Percentiles rank a stretch among this genome's conserved stretches.
phyloP scores from a whole-genome alignment of 306 rosid genomes.

The Begonia loranthoides region DNA sequence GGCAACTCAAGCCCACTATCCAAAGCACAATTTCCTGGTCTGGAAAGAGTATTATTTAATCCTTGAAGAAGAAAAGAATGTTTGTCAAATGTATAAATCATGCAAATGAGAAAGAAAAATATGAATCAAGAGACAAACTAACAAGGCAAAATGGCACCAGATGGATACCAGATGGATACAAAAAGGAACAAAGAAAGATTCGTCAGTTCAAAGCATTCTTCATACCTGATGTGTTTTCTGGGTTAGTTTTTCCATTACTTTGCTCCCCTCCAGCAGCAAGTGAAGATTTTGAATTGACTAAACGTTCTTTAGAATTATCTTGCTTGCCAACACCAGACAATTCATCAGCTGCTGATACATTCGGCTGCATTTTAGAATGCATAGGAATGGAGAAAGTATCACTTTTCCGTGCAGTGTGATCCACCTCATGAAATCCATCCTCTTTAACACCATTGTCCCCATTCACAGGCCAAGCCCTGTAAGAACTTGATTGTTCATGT shows the following conservation, averaged over 20 bases:
- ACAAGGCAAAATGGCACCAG: conserved; percentile 6
- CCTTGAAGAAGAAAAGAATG: conserved; percentile 32
- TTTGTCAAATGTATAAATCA: conserved; percentile 21
- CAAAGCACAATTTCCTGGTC: conserved; percentile 40
- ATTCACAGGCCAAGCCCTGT: conserved; percentile 50
- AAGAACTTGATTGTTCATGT: conserved; percentile 70
- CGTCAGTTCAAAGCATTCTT: not conserved
- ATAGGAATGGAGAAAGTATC: conserved; percentile 34
- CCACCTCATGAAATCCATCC: conserved; percentile 45
- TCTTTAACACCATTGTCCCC: conserved; percentile 55
- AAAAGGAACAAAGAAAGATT: conserved; percentile 6
- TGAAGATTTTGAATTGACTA: conserved; percentile 45
- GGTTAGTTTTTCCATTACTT: conserved; percentile 45
- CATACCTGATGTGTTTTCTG: conserved; percentile 66
- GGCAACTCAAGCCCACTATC: conserved; percentile 54
- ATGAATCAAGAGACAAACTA: conserved; percentile 9
- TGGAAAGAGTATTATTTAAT: conserved; percentile 33
- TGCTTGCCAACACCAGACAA: conserved; percentile 54
- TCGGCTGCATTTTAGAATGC: conserved; percentile 32
- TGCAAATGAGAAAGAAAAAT: conserved; percentile 12
- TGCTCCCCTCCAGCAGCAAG: conserved; percentile 44
- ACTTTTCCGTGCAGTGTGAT: conserved; percentile 28
- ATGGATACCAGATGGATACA: conserved; percentile 10
- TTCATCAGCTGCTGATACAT: conserved; percentile 46
- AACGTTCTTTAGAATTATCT: conserved; percentile 38